Percentiles rank a stretch among this genome's conserved stretches.
phyloP scores from a whole-genome alignment of 2,329 filamentous ascomycete genomes.

The Trichoderma brevicompactum region DNA sequence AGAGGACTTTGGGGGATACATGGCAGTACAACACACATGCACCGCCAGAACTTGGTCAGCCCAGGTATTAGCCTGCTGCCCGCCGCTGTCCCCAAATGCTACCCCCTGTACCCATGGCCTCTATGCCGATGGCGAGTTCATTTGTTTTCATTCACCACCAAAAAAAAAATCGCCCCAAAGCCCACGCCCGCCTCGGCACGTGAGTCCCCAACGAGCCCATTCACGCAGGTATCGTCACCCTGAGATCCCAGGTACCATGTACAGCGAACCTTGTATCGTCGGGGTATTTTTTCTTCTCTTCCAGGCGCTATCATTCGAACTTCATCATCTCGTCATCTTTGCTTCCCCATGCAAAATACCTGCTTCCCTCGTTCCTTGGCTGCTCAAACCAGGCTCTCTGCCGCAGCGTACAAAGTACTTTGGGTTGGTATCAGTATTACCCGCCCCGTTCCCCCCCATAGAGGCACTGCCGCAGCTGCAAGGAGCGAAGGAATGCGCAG shows the following conservation, averaged over 20 bases:
- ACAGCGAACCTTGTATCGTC: neutral
- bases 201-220: neutral
- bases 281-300: neutral
- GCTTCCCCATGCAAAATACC: neutral
- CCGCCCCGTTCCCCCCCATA: neutral
- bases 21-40: neutral
- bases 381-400: neutral
- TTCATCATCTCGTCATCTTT: neutral
- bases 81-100: too few relatives aligned
- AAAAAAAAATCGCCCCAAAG: neutral
- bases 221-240: neutral
- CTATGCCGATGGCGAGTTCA: neutral
- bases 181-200: conserved; percentile 4
- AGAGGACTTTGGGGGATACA: neutral
- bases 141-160: conserved; percentile 5
- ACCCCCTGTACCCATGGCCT: conserved; percentile 2
- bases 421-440: too few relatives aligned
- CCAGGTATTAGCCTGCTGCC: neutral
- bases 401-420: too few relatives aligned
- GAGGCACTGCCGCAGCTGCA: conserved; percentile 1
- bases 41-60: neutral
- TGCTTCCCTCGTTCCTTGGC: neutral
- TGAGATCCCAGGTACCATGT: neutral
- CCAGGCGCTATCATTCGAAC: neutral
- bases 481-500: conserved; percentile 22